A percentile compares a stretch with the other conserved stretches of the same genome.
Conservation (phyloP, 2,329 filamentous ascomycete genomes). For the Xylariaceae sp. region DNA sequence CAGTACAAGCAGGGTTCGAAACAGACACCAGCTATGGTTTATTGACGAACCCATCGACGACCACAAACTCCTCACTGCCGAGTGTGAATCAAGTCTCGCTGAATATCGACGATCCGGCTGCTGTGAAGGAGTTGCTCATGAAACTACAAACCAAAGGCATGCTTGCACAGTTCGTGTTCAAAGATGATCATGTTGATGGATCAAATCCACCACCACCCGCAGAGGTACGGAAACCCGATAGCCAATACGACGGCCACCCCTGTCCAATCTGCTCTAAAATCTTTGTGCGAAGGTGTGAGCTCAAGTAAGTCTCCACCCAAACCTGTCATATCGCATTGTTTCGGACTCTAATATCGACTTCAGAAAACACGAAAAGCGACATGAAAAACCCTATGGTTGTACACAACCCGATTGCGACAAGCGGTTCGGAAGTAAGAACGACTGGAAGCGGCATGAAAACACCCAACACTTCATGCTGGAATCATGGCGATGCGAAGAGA, state of each 20-base stretch:
- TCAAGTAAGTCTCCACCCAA: conserved; percentile 46
- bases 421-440: conserved; percentile 85
- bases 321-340: not conserved
- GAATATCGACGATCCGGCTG: conserved; percentile 15
- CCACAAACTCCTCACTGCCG: not conserved
- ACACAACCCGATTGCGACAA: conserved; percentile 69
- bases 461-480: conserved; percentile 72
- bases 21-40: no score
- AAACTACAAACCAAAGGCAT: conserved; percentile 23
- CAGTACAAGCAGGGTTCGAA: no score
- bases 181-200: conserved; percentile 18
- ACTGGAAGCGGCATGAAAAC: conserved; percentile 90
- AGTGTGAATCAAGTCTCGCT: not conserved
- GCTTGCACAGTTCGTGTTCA: conserved; percentile 24
- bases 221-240: no score
- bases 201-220: not conserved
- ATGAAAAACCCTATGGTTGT: conserved; percentile 78
- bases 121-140: conserved; percentile 22
- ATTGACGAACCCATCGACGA: not conserved
- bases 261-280: conserved; percentile 46
- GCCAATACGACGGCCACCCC: conserved; percentile 4
- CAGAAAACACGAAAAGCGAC: conserved; percentile 82
- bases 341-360: conserved; percentile 19
- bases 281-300: conserved; percentile 52
- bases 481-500: conserved; percentile 66